Evolutionary conservation across 768 basidiomycete species (phyloP), one percentile per base, ranked within the genome.

Genomic region (Udeniomyces megalosporus): DNA sequence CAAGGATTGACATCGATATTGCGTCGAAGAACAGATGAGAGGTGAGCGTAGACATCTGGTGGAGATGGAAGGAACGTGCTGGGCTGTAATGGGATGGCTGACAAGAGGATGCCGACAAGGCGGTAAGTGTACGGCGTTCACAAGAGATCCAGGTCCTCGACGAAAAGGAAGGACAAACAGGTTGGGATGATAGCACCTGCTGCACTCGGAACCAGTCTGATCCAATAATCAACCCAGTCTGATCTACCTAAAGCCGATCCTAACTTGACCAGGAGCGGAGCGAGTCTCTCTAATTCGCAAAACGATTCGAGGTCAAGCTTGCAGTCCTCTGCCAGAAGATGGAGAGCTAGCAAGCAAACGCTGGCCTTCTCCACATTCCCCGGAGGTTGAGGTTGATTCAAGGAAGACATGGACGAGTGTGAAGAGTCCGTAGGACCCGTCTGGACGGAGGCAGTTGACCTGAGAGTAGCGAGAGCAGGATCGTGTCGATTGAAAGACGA

Each of bases 181-280:
- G 45, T 48, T 5, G 48, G 29, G 6, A 24, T 15, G 2, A 26
- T n/a, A 5, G 14, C 22, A 1, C 24, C 15, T 0, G 8, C 15
- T 14, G 47, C 28, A 2, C 7, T 7, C 2, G 56, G 62, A 28
- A 56, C 82, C 46, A 88, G 74, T 14, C 89, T 80, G 69, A 84
- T 84, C 91, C 90, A 93, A 70, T 91, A 91, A 73, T 95, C 89
- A 6, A 81, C 81, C 91, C 90, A 93, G 69, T 89, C 89, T 0
- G 83, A 82, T 22, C 86, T 80, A 17, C 87, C 79, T 15, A 80
- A 35, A 29, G 48, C 75, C 26, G 78, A 69, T 2, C 61, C 65
- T 22, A 72, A 32, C 11, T 60, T 48, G 12, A 70, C 53, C 32
- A 58, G 84, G 82, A 61, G 85, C 71, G 82, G 80, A 10, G 78